phyloP scores from a whole-genome alignment of 2,329 filamentous ascomycete genomes.

The Pseudogymnoascus sp. region DNA sequence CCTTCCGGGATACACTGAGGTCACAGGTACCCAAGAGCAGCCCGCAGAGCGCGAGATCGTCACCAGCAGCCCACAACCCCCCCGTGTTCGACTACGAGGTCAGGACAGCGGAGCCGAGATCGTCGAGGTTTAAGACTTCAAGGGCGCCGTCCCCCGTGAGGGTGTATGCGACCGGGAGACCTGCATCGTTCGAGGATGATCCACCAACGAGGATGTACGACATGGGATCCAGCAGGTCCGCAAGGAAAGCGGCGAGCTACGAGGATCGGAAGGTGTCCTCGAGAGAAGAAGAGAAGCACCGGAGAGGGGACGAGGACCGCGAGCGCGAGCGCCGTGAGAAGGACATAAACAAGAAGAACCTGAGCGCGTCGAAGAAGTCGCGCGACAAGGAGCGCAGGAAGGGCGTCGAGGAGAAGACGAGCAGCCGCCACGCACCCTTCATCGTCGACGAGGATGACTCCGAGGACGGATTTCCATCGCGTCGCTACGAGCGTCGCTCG shows the following conservation, averaged over 20 bases:
- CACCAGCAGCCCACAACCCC: constrained; percentile 26
- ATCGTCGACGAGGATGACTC: constrained; percentile 25
- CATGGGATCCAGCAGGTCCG: constrained; percentile 25
- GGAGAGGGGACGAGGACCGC: constrained; percentile 27
- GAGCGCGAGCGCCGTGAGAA: constrained; percentile 26
- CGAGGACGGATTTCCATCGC: constrained; percentile 15
- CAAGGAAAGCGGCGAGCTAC: constrained; percentile 43
- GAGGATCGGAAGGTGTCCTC: constrained; percentile 29
- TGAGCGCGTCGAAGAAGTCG: constrained; percentile 24
- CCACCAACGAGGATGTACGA: constrained; percentile 38
- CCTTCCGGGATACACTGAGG: constrained; percentile 42
- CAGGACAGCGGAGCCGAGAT: constrained; percentile 43
- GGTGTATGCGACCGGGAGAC: constrained; percentile 8
- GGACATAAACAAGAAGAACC: constrained; percentile 24
- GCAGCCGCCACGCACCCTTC: constrained; percentile 14
- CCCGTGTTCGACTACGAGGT: constrained; percentile 37
- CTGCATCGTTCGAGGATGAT: constrained; percentile 42
- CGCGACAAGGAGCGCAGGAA: constrained; percentile 36
- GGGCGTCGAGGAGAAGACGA: constrained; percentile 26
- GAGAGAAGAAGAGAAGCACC: constrained; percentile 30
- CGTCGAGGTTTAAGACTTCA: constrained; percentile 31
- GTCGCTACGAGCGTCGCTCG: constrained; percentile 13
- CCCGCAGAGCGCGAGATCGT: constrained; percentile 22
- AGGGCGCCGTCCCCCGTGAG: neutral
- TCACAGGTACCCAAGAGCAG: constrained; percentile 38